Evolutionary conservation across 192 early-diverging fungal genomes (phyloP).

Genomic region (Backusella westeae): DNA sequence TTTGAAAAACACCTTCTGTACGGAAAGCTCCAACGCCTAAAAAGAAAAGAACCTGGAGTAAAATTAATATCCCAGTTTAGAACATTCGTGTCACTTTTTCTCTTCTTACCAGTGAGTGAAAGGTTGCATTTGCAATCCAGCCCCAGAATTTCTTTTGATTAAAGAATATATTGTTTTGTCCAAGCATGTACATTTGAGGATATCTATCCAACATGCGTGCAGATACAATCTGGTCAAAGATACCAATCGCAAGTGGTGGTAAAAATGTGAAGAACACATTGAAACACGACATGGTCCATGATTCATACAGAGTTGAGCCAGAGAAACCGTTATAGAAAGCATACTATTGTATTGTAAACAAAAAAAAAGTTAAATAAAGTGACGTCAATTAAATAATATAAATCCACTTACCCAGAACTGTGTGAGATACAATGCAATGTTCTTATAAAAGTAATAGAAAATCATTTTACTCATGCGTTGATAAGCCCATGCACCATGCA

Average conservation of each 20-base stretch:
- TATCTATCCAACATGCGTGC: slow-evolving; percentile 94
- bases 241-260: slow-evolving; percentile 92
- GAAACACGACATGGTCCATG: slow-evolving; percentile 94
- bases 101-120: slow-evolving; percentile 74
- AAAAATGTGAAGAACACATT: slow-evolving; percentile 94
- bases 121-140: slow-evolving; percentile 90
- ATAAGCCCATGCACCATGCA: slow-evolving; percentile 98
- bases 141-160: slow-evolving; percentile 89
- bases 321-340: slow-evolving; percentile 94
- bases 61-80: slow-evolving; percentile 7
- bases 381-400: neutral
- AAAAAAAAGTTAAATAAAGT: neutral
- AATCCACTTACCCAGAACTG: slow-evolving; percentile 79
- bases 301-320: slow-evolving; percentile 96
- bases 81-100: neutral
- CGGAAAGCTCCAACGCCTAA: slow-evolving; percentile 63
- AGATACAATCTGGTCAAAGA: slow-evolving; percentile 94
- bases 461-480: slow-evolving; percentile 93
- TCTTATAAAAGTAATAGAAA: slow-evolving; percentile 99
- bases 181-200: slow-evolving; percentile 94
- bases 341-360: slow-evolving; percentile 33
- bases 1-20: slow-evolving; percentile 63
- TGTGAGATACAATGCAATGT: slow-evolving; percentile 95
- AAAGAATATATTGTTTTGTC: slow-evolving; percentile 70
- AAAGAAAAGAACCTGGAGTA: slow-evolving; percentile 64